Base-by-base conservation (phyloP, 805 yeast genomes). In the Komagataella phaffii region DNA sequence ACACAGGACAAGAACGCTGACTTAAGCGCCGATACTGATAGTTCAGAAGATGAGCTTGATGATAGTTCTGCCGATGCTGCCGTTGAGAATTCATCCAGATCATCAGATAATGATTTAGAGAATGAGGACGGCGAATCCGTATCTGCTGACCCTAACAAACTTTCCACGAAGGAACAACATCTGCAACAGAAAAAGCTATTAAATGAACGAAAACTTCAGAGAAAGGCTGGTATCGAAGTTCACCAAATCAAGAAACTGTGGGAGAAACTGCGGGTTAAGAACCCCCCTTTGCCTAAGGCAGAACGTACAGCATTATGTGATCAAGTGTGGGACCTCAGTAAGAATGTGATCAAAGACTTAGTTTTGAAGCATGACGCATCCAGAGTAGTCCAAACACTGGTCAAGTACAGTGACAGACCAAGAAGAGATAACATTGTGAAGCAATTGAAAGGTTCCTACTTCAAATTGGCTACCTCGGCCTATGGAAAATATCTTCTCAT, bases 321-420 rank as follows among this genome's bases (percentile, higher is more conserved):
- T 59, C 91, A 90, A 68, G 81, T 87, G 47, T 90, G 96, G 96
- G 82, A 76, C 21, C 74, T 88, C 54, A 73, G 95, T 50, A 79
- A 85, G 60, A 88, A 84, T 60, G 80, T 82, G 50, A 76, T 89
- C 52, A 78, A 79, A 55, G 97, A 91, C 60, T 75, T 91, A 57
- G 96, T 91, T 40, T 67, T 91, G 70, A 89, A 93, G 72, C 99
- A 91, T 64, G 98, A 91, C 73, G 91, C 97, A 7, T 88, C 96
- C 21, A 80, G 99, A 71, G 91, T 91, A 52, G 95, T 91, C 46
- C 99, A 91, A 69, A 89, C 97, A 1, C 76, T 91, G 58, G 83
- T 91, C 55, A 91, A 91, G 66, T 88, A 86, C 64, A 82, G 93
- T 10, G 73, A 85, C 44, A 87, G 83, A 61, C 87, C 81, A 50